Evolutionary conservation across 108 stramenopile genomes (phyloP), one percentile per base, ranked within the genome.

Genomic region (Craspedostauros australis): DNA sequence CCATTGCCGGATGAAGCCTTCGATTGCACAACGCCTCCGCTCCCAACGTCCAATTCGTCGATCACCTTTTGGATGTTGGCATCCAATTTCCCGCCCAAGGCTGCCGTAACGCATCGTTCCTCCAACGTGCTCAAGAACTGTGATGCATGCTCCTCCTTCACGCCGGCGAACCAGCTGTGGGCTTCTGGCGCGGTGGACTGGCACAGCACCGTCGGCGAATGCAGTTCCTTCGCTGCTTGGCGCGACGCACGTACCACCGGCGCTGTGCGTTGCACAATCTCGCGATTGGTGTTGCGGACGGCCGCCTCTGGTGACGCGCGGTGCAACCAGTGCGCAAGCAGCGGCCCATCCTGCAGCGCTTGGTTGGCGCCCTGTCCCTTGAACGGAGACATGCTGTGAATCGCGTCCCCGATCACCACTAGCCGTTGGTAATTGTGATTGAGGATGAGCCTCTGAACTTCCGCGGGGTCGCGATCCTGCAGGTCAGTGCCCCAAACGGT

Each of bases 311-410:
- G 26, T 32, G 66, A 70, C 0, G 83, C 58, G 39, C 53, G 62
- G 11, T 48, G 43, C 47, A 88, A 54, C 79, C 84, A 88, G 20
- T 54, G 38, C 4, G 78, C 78, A 56, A 92, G 58, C 12, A 88
- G 48, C 8, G 82, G 84, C 2, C 91, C 95, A 54, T 96, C 95
- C 12, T 72, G 46, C 39, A 96, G 61, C 0, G 93, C 89, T 62
- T 94, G 91, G 62, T 96, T 94, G 30, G 93, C 93, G 11, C 95
- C 95, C 46, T 90, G 88, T 42, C 95, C 95, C 54, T 96, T 96
- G 79, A 96, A 96, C 0, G 85, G 85, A 7, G 77, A 75, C 93
- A 96, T 93, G 3, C 78, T 50, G 57, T 96, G 95, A 1, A 80
- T 55, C 4, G 95, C 95, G 70, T 96, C 95, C 3, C 95, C 95